phyloP scores from a whole-genome alignment of 352 stramenopile genomes.

The Globisporangium alternatum region DNA sequence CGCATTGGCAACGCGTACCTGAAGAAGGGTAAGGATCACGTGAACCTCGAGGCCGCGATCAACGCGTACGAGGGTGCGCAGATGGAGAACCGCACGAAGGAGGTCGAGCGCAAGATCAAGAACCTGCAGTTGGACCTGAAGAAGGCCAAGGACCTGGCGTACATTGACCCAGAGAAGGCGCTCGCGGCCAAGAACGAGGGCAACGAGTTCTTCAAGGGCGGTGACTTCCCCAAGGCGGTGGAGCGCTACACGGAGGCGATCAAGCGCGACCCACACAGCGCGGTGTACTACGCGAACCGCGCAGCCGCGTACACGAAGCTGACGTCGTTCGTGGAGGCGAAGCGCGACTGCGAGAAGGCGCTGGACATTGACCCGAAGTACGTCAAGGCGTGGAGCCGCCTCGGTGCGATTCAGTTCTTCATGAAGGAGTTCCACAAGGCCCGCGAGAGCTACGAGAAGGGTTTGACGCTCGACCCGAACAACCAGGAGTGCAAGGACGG shows the following conservation, averaged over 20 bases:
- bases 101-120: slow-evolving; percentile 96
- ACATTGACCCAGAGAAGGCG: slow-evolving; percentile 97
- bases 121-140: slow-evolving; percentile 94
- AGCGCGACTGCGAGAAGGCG: slow-evolving; percentile 96
- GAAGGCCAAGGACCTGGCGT: slow-evolving; percentile 91
- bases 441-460: slow-evolving; percentile 95
- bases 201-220: slow-evolving; percentile 97
- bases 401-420: slow-evolving; percentile 99
- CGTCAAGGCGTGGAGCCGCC: slow-evolving; percentile 98
- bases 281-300: slow-evolving; percentile 98
- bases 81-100: slow-evolving; percentile 88
- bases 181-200: slow-evolving; percentile 97
- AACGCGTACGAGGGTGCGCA: slow-evolving; percentile 84
- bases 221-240: slow-evolving; percentile 93
- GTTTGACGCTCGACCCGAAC: slow-evolving; percentile 92
- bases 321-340: slow-evolving; percentile 91
- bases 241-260: slow-evolving; percentile 97
- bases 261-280: slow-evolving; percentile 97
- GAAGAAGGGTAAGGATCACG: slow-evolving; percentile 91
- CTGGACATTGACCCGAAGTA: slow-evolving; percentile 98
- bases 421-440: slow-evolving; percentile 99
- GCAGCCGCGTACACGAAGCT: slow-evolving; percentile 98
- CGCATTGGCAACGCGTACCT: slow-evolving; percentile 96
- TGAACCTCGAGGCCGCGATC: slow-evolving; percentile 85
- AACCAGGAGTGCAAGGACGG: slow-evolving; percentile 97